These are phyloP conservation scores for Exophiala viscosa DNA, from an alignment of 2,329 filamentous ascomycete genomes.

Conservation along the genomic window DNA sequence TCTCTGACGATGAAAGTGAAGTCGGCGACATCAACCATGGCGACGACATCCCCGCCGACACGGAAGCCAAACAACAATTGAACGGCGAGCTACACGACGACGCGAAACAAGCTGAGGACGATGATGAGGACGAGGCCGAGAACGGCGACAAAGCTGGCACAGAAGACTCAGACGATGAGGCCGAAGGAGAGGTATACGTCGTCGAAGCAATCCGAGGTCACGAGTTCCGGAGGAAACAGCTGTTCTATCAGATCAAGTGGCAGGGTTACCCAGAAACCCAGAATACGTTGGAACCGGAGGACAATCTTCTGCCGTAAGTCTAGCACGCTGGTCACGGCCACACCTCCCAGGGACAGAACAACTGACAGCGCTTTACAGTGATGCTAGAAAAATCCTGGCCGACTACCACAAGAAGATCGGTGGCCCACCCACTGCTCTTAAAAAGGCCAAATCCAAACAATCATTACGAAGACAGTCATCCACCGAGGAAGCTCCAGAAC, in stretches of 20 bases:
- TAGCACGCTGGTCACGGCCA: background rate
- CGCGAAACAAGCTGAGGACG: slow-evolving; percentile 32
- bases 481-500: slow-evolving; percentile 18
- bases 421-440: slow-evolving; percentile 35
- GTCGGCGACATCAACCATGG: slow-evolving; percentile 4
- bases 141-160: slow-evolving; percentile 32
- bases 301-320: slow-evolving; percentile 39
- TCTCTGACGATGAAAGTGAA: slow-evolving; percentile 6
- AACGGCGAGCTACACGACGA: slow-evolving; percentile 28
- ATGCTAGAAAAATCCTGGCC: slow-evolving; percentile 37
- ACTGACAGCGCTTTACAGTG: slow-evolving; percentile 7
- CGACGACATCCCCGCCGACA: slow-evolving; percentile 3
- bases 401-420: slow-evolving; percentile 43
- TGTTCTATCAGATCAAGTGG: slow-evolving; percentile 46
- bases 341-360: slow-evolving; percentile 1
- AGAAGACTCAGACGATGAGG: background rate
- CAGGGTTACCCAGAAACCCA: slow-evolving; percentile 45
- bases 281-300: slow-evolving; percentile 46
- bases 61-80: slow-evolving; percentile 14
- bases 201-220: slow-evolving; percentile 12
- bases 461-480: slow-evolving; percentile 29
- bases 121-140: slow-evolving; percentile 37
- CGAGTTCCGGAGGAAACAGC: slow-evolving; percentile 1
- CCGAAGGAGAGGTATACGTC: slow-evolving; percentile 13
- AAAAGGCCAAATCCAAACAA: slow-evolving; percentile 25